Base-by-base conservation (phyloP, 108 stramenopile species). In the Mediolabrus comicus region DNA sequence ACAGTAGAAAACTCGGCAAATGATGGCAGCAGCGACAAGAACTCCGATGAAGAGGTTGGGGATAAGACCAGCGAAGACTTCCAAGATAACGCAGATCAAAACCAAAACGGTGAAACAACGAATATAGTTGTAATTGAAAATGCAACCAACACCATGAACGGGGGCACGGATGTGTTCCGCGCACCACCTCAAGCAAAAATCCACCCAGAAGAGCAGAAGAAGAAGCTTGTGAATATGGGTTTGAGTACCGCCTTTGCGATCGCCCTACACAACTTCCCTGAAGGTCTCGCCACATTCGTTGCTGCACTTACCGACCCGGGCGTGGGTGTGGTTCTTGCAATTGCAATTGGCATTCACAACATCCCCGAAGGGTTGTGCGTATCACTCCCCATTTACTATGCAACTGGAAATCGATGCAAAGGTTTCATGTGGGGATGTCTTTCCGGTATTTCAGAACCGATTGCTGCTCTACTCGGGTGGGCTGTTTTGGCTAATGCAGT, bases 261-360 rank as follows among this genome's bases (percentile, higher is more conserved):
- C 59, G 90, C 74, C 16, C 19, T 94, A 27, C 94, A 95, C 86
- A 95, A 95, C 73, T 94, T 97, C 60, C 96, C 96, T 8, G 96
- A 97, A 63, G 96, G 96, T 17, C 75, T 95, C 4, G 96, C 88
- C 5, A 95, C 96, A 5, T 97, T 94, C 62, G 93, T 91, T 12
- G 90, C 88, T 2, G 65, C 83, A 11, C 62, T 94, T 6, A 72
- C 77, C 13, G 90, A 94, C 67, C 90, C 92, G 5, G 53, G 43
- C 11, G 90, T 97, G 3, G 96, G 94, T 14, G 65, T 59, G 0
- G 88, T 87, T 19, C 73, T 92, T 25, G 94, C 92, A 11, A 59
- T 97, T 51, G 92, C 88, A 39, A 94, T 97, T 46, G 96, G 84
- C 6, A 80, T 97, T 35, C 96, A 97, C 75, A 97, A 97, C 59